Conservation (phyloP, 495 filamentous ascomycete species). For the Aspergillus hancockii region DNA sequence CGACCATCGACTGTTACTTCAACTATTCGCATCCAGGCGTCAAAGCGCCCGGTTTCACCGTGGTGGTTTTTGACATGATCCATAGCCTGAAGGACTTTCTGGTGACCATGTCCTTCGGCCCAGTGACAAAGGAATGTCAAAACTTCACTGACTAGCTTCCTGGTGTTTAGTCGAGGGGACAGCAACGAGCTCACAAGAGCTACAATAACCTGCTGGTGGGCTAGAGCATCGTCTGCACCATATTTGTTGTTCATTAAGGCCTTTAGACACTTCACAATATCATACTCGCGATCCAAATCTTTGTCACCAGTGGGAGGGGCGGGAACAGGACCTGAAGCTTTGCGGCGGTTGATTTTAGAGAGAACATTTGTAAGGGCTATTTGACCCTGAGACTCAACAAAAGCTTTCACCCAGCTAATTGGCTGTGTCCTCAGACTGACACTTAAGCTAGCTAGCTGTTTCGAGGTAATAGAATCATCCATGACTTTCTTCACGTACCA, state of each 20-base stretch:
- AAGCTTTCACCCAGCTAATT: conserved; percentile 93
- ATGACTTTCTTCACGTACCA: conserved; percentile 98
- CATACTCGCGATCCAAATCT: conserved; percentile 92
- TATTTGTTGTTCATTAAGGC: conserved; percentile 99
- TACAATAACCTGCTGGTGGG: conserved; percentile 84
- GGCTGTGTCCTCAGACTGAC: conserved; percentile 95
- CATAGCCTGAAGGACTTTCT: conserved; percentile 90
- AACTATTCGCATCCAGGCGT: conserved; percentile 98
- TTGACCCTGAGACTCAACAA: conserved; percentile 97
- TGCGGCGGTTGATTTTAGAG: conserved; percentile 85
- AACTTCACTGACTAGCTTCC: conserved; percentile 95
- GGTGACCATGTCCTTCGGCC: conserved; percentile 90
- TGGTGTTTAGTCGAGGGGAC: conserved; percentile 85
- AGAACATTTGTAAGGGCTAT: conserved; percentile 94
- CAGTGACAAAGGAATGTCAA: conserved; percentile 97
- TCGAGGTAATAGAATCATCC: conserved; percentile 90
- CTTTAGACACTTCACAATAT: conserved; percentile 96
- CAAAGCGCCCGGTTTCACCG: conserved; percentile 92
- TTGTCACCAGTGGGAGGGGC: conserved; percentile 71
- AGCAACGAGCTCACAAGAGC: conserved; percentile 85
- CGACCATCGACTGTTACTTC: conserved; percentile 96
- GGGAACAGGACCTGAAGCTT: conserved; percentile 69
- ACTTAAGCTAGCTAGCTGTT: conserved; percentile 86
- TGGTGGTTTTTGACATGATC: conserved; percentile 88
- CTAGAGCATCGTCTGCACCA: conserved; percentile 94